Evolutionary conservation across 352 stramenopile genomes (phyloP).

Genomic region (Pythium phragmitis): DNA sequence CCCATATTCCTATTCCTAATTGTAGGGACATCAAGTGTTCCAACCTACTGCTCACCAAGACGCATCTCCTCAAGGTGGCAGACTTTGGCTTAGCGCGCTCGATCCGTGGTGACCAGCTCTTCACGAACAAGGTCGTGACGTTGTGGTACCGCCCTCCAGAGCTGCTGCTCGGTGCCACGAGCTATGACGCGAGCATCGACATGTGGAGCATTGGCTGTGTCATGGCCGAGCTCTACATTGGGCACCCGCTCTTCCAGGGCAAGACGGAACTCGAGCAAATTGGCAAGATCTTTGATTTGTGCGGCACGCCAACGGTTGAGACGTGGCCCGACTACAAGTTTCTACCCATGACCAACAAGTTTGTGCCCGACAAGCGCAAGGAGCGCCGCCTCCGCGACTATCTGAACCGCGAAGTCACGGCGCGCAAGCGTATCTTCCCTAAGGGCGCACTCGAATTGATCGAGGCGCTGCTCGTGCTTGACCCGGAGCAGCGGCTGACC

Average conservation of each 20-base stretch:
- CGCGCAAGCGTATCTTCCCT: slow-evolving; percentile 75
- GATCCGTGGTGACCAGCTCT: slow-evolving; percentile 80
- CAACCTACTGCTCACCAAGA: slow-evolving; percentile 78
- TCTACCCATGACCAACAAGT: slow-evolving; percentile 75
- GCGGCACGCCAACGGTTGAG: slow-evolving; percentile 76
- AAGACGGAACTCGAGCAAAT: slow-evolving; percentile 90
- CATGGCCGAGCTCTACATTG: slow-evolving; percentile 86
- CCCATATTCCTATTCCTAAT: neutral
- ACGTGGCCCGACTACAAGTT: slow-evolving; percentile 89
- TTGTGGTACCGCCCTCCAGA: slow-evolving; percentile 95
- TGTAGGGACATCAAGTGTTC: slow-evolving; percentile 91
- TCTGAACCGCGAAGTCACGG: slow-evolving; percentile 68
- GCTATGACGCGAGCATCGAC: slow-evolving; percentile 93
- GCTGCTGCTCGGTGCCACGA: slow-evolving; percentile 91
- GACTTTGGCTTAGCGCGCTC: slow-evolving; percentile 87
- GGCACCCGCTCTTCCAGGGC: slow-evolving; percentile 83
- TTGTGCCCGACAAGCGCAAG: slow-evolving; percentile 79
- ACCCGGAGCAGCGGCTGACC: slow-evolving; percentile 93
- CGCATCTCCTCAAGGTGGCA: slow-evolving; percentile 81
- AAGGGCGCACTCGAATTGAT: slow-evolving; percentile 92
- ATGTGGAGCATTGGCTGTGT: slow-evolving; percentile 95
- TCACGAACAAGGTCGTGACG: slow-evolving; percentile 96
- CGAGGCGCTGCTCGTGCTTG: slow-evolving; percentile 92
- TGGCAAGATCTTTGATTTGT: slow-evolving; percentile 88
- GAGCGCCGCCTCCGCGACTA: slow-evolving; percentile 65